Base-by-base conservation (phyloP, 768 basidiomycete species). In the Tephrocybe sp. region DNA sequence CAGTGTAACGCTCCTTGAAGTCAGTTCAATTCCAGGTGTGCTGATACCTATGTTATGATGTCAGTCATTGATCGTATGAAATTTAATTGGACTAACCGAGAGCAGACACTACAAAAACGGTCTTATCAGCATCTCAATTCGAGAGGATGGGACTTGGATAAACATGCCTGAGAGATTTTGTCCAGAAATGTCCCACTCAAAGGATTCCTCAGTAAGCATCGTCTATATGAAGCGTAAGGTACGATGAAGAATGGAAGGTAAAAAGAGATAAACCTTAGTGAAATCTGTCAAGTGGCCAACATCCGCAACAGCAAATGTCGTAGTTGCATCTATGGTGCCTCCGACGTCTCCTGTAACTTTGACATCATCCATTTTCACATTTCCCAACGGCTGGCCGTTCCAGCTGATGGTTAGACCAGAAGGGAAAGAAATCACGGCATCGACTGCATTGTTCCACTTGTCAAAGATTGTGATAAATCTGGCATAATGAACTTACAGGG, bases 131-230 rank as follows among this genome's bases (percentile, higher is more conserved):
- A 13, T 31, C 17, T 20, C 16, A 34, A 19, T 14, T 13, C 9
- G 14, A 0, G 40, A 16, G 35, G 26, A 53, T 38, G 40, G 12
- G 3, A 36, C 14, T 13, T 5, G 16, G 10, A 43, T 39, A 44
- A 2, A 55, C 73, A 43, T 52, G 79, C 83, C 80, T 38, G 79
- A 82, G 46, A 89, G 59, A 60, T 87, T 84, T 39, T 83, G 73
- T 20, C 78, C 81, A 8, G 78, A 74, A 53, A 89, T 88, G 13
- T 76, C 73, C 87, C 87, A 89, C 16, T 79, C 76, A 58, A 89
- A 89, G 2, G 75, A 77, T 54, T 83, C 80, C 43, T 81, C 69
- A 0, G 81, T 87, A 10, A 89, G 73, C 50, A 89, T 65, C 17
- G 71, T 69, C 79, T 76, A 53, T 16, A 19, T 13, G 23, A 53